Evolutionary conservation across 306 rosid genomes (phyloP).

Genomic region (Inga leiocalycina): DNA sequence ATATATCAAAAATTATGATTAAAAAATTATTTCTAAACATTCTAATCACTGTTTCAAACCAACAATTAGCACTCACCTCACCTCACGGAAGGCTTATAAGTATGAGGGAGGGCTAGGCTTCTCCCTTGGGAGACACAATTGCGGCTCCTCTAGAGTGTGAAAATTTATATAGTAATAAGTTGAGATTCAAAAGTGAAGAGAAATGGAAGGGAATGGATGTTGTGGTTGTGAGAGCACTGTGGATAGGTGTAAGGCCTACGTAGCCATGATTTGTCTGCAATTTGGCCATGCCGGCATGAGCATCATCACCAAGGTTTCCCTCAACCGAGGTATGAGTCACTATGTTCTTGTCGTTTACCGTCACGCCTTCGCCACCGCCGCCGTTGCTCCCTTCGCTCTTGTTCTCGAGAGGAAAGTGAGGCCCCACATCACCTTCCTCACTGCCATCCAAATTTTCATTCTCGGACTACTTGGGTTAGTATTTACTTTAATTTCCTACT

Average conservation of each 20-base stretch:
- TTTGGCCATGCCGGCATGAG: slow-evolving; percentile 97
- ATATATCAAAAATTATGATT: no score
- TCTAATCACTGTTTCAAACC: no score
- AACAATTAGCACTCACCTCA: neutral
- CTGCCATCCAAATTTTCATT: slow-evolving; percentile 70
- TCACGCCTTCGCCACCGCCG: slow-evolving; percentile 87
- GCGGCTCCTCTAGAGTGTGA: slow-evolving; percentile 32
- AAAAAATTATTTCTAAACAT: no score
- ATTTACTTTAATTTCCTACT: neutral
- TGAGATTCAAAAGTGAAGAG: neutral
- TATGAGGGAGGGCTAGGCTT: slow-evolving; percentile 29
- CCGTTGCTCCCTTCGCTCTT: slow-evolving; percentile 92
- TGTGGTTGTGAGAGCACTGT: slow-evolving; percentile 34
- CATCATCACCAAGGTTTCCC: slow-evolving; percentile 82
- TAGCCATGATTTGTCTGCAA: slow-evolving; percentile 83
- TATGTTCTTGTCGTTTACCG: slow-evolving; percentile 89
- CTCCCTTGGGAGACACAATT: slow-evolving; percentile 52
- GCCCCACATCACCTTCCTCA: slow-evolving; percentile 72
- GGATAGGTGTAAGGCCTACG: slow-evolving; percentile 76
- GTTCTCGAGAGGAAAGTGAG: slow-evolving; percentile 85
- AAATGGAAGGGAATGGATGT: slow-evolving; percentile 52
- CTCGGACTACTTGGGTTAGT: slow-evolving; percentile 95
- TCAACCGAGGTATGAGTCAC: slow-evolving; percentile 91
- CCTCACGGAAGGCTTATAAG: slow-evolving; percentile 39
- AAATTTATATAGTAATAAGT: neutral